Base-by-base conservation (phyloP, 2,329 filamentous ascomycete species). In the Cadophora sp. region DNA sequence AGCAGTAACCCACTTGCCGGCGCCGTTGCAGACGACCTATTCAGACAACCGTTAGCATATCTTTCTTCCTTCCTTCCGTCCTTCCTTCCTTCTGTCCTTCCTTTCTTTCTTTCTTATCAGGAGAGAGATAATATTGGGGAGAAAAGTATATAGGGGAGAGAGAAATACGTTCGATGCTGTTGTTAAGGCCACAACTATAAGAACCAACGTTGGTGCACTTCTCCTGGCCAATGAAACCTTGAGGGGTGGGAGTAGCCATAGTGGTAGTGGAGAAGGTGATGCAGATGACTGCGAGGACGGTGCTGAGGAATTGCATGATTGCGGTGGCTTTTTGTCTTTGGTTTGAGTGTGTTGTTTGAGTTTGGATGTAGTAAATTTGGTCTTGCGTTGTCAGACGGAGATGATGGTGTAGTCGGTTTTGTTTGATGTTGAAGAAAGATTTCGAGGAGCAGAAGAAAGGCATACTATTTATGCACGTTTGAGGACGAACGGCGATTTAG, bases 231-330 rank as follows among this genome's bases (percentile, higher is more conserved):
- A 59, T 59, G 31, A 59, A 59, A 3, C 56, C 56, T 27, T 59
- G 56, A 43, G 56, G 56, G 9, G 56, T 27, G 12, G 56, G 56
- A 27, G 34, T 27, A 14, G 56, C 56, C 56, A 40, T 59, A 12
- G 31, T 43, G n/a, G 22, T 16, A 12, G 56, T n/a, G 6, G 56
- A 59, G 11, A 59, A 26, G 34, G 22, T 26, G 31, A 58, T 7
- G 34, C 34, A 43, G 56, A 59, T 59, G 56, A 59, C 56, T 59
- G 56, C 56, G 34, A 59, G 29, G 31, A 59, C 9, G 56, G 31
- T 59, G 56, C 34, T 59, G 56, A 37, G 22, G 31, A 43, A 43
- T 59, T 59, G 31, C 56, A 59, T 59, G 56, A 24, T 40, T 59
- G 56, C 22, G 1, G n/a, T 16, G 43, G 11, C 16, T 14, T 22